These are phyloP conservation scores for Metarhizium anisopliae DNA, from an alignment of 2,329 filamentous ascomycete genomes.

Conservation along the genomic window DNA sequence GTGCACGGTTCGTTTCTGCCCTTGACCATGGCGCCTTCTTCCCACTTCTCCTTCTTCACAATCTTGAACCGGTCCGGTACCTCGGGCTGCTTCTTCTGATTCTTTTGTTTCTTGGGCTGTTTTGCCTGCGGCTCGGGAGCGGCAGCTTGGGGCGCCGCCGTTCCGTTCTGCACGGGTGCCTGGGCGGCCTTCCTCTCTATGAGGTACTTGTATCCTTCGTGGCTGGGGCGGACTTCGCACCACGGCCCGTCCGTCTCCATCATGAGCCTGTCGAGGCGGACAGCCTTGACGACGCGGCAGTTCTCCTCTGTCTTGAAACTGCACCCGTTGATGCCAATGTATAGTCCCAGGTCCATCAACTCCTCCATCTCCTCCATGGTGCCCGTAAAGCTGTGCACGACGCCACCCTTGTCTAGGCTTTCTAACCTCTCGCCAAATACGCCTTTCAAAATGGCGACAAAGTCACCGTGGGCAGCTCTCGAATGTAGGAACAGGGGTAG, in stretches of 20 bases:
- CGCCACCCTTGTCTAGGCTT: slow-evolving; percentile 61
- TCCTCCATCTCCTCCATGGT: slow-evolving; percentile 75
- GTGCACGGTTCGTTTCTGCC: slow-evolving; percentile 87
- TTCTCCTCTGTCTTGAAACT: slow-evolving; percentile 93
- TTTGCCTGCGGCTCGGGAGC: slow-evolving; percentile 18
- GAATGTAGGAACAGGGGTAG: slow-evolving; percentile 90
- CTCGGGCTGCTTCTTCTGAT: slow-evolving; percentile 53
- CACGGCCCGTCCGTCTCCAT: slow-evolving; percentile 97
- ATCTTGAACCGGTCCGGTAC: slow-evolving; percentile 66
- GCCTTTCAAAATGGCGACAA: slow-evolving; percentile 59
- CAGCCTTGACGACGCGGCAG: slow-evolving; percentile 69
- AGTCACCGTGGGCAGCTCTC: slow-evolving; percentile 77
- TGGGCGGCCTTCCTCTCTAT: slow-evolving; percentile 30
- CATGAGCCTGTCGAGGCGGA: slow-evolving; percentile 74
- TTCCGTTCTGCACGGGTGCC: slow-evolving; percentile 17
- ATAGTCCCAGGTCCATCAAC: slow-evolving; percentile 69
- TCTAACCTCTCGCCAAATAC: slow-evolving; percentile 51
- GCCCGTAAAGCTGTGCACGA: slow-evolving; percentile 95
- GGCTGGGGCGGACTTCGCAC: slow-evolving; percentile 87
- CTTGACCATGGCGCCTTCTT: slow-evolving; percentile 81
- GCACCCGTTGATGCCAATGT: slow-evolving; percentile 95
- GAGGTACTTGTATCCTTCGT: slow-evolving; percentile 71
- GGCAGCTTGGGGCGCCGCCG: slow-evolving; percentile 7
- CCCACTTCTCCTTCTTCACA: slow-evolving; percentile 96
- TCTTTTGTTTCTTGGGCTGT: slow-evolving; percentile 34